A percentile compares a stretch with the other conserved stretches of the same genome.
These are phyloP conservation scores for Kickxella alabastrina DNA, from an alignment of 192 early-diverging fungal genomes.

Conservation along the genomic window DNA sequence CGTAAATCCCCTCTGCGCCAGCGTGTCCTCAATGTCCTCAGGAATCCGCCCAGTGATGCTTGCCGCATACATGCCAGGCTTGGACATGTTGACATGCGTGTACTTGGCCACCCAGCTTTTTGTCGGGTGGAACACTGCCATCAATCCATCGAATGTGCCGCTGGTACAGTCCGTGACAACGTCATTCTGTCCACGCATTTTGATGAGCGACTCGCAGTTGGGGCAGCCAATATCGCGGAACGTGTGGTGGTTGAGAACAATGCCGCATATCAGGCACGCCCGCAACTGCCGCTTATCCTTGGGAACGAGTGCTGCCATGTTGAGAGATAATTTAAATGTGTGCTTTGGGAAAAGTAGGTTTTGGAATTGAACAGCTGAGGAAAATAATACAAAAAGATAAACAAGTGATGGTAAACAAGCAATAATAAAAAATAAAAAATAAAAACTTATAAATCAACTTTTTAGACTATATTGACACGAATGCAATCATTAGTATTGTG, in stretches of 20 bases:
- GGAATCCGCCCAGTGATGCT: conserved; percentile 69
- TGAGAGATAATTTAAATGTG: too few relatives aligned
- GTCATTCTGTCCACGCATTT: conserved; percentile 60
- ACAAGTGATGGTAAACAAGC: neutral
- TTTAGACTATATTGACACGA: too few relatives aligned
- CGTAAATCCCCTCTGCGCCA: conserved; percentile 63
- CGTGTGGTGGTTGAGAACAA: conserved; percentile 71
- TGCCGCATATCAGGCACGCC: conserved; percentile 75
- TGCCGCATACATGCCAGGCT: conserved; percentile 72
- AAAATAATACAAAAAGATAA: neutral
- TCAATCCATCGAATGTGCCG: conserved; percentile 68
- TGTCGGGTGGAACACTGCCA: conserved; percentile 70
- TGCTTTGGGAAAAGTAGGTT: too few relatives aligned
- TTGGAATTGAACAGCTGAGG: too few relatives aligned
- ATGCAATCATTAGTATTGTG: too few relatives aligned
- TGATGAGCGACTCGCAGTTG: conserved; percentile 76
- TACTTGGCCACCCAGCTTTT: conserved; percentile 76
- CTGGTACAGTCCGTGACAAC: conserved; percentile 74
- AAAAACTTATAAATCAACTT: neutral
- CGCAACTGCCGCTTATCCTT: conserved; percentile 69
- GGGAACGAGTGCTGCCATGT: conserved; percentile 52
- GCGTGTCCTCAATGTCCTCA: conserved; percentile 68
- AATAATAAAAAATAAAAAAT: conserved; percentile 3
- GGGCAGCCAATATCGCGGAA: conserved; percentile 74
- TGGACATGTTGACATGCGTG: conserved; percentile 50